Evolutionary conservation across 805 yeast genomes (phyloP).

Genomic region (Nakazawaea siamensis): DNA sequence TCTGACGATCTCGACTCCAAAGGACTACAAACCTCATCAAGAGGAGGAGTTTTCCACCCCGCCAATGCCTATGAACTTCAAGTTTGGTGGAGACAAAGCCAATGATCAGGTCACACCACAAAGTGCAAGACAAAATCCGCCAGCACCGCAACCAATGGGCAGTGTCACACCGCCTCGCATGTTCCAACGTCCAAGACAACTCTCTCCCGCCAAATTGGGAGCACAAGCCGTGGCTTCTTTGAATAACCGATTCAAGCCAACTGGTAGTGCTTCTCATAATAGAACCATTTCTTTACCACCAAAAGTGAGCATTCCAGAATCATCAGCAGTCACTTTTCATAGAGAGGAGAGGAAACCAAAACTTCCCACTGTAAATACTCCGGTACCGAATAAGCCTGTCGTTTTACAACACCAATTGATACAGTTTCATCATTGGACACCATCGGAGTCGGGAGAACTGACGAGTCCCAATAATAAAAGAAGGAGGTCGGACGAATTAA

Average conservation of each 20-base stretch:
- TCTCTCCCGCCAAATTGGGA: conserved; percentile 66
- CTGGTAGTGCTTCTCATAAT: conserved; percentile 18
- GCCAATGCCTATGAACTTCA: conserved; percentile 20
- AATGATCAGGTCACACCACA: conserved; percentile 14
- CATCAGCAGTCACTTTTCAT: conserved; percentile 19
- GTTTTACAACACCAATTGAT: conserved; percentile 38
- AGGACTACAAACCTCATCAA: conserved; percentile 8
- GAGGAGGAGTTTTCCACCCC: conserved; percentile 19
- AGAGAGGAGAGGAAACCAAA: conserved; percentile 10
- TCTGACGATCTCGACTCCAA: conserved; percentile 11
- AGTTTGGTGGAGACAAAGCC: conserved; percentile 18
- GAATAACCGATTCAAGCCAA: conserved; percentile 10
- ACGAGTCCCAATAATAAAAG: conserved; percentile 10
- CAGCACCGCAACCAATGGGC: neutral
- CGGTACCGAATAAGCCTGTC: conserved; percentile 20
- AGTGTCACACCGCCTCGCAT: neutral
- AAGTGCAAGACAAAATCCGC: conserved; percentile 15
- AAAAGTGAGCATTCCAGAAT: conserved; percentile 24
- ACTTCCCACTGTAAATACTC: conserved; percentile 28
- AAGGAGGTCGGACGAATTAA: conserved; percentile 12
- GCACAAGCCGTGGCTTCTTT: conserved; percentile 60
- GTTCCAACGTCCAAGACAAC: conserved; percentile 27
- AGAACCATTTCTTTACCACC: conserved; percentile 33
- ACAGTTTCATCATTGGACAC: conserved; percentile 45
- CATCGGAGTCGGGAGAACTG: conserved; percentile 14